phyloP scores from a whole-genome alignment of 257 asterid species.

The Plectranthus barbatus region DNA sequence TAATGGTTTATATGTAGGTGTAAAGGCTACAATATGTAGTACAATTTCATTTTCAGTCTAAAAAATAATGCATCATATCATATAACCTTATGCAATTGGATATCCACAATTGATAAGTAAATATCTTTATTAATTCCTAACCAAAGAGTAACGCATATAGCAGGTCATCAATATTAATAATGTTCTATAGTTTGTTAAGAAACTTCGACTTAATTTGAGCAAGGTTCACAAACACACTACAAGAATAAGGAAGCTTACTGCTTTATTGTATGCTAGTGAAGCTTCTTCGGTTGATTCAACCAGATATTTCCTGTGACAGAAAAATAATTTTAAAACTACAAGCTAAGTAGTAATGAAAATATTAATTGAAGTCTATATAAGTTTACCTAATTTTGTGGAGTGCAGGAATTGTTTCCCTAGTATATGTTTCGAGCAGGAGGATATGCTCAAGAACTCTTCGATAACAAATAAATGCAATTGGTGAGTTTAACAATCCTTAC shows the following conservation, averaged over 20 bases:
- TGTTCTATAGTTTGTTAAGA: not conserved
- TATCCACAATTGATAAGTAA: too few relatives aligned
- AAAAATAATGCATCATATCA: too few relatives aligned
- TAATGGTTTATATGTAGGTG: too few relatives aligned
- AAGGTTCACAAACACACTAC: conserved; percentile 3
- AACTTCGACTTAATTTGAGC: not conserved
- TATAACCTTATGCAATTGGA: too few relatives aligned
- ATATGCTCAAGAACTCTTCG: conserved; percentile 88
- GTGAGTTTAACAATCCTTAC: conserved; percentile 8
- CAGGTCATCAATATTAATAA: not conserved
- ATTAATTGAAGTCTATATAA: not conserved
- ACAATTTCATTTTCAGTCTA: too few relatives aligned
- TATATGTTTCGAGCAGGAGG: conserved; percentile 89
- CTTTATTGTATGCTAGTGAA: conserved; percentile 93
- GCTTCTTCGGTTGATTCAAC: conserved; percentile 95
- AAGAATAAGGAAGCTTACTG: conserved; percentile 42
- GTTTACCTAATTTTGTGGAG: conserved; percentile 85
- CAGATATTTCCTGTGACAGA: conserved; percentile 61
- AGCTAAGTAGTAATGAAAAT: conserved; percentile 1
- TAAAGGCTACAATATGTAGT: too few relatives aligned
- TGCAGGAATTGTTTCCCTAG: conserved; percentile 86
- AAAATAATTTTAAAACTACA: conserved; percentile 12
- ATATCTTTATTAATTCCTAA: too few relatives aligned
- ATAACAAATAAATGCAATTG: conserved; percentile 17
- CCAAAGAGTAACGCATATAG: too few relatives aligned